These are phyloP conservation scores for Ceratocystis alfenasii DNA, from an alignment of 2,329 filamentous ascomycete species.

Conservation along the genomic window DNA sequence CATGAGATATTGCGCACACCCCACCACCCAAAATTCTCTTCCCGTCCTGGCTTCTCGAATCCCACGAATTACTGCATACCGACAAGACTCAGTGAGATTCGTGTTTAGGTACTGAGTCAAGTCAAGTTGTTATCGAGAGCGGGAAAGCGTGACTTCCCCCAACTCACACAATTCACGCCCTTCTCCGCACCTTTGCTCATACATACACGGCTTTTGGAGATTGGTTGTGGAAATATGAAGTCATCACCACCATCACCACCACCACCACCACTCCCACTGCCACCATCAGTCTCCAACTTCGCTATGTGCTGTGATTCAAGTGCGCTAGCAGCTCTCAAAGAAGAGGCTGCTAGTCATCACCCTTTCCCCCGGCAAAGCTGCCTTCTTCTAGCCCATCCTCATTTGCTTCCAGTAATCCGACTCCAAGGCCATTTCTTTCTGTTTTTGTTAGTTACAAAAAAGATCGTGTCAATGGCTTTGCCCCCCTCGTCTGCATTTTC, in stretches of 20 bases:
- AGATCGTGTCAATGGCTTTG: neutral
- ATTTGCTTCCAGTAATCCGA: neutral
- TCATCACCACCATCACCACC: neutral
- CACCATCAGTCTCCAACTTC: too few species aligned
- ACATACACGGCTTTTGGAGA: neutral
- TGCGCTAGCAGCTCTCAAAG: too few species aligned
- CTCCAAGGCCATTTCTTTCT: neutral
- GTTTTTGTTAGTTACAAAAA: slow-evolving; percentile 9
- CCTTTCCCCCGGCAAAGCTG: neutral
- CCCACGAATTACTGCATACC: neutral
- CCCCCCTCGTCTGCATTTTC: neutral
- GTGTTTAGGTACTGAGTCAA: too few species aligned
- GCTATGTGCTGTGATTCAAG: too few species aligned
- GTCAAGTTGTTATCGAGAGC: too few species aligned
- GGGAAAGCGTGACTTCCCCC: neutral
- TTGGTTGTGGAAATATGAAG: neutral
- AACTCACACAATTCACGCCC: neutral
- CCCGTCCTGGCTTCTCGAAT: slow-evolving; percentile 2
- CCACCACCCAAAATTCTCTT: slow-evolving; percentile 1
- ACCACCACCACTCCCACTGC: too few species aligned
- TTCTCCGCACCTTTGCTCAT: neutral
- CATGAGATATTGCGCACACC: neutral
- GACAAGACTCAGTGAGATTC: too few species aligned
- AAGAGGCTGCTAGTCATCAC: too few species aligned
- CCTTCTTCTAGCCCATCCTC: neutral